Evolutionary conservation across 257 asterid genomes (phyloP).

Genomic region (Solanum tacnaense): DNA sequence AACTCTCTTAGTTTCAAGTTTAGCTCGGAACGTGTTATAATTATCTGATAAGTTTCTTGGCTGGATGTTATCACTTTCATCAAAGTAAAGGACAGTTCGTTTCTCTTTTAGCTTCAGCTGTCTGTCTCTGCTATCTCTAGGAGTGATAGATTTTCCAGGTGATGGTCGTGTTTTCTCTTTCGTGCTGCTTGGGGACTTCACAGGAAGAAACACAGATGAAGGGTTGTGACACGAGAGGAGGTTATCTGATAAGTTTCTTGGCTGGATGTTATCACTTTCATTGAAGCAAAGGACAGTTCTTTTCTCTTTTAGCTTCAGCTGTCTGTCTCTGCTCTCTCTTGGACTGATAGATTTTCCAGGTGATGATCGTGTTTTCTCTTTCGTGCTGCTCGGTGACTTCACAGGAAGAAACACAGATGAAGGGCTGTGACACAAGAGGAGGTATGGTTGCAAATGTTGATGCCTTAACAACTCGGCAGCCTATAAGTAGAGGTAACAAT

Average conservation of each 20-base stretch:
- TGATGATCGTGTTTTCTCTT: slow-evolving; percentile 36
- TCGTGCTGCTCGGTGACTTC: slow-evolving; percentile 54
- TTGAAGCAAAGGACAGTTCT: slow-evolving; percentile 49
- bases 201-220: slow-evolving; percentile 72
- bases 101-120: slow-evolving; percentile 33
- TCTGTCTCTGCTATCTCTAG: slow-evolving; percentile 25
- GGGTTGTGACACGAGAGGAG: slow-evolving; percentile 40
- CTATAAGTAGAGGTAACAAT: slow-evolving; percentile 14
- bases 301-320: slow-evolving; percentile 31
- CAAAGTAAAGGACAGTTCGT: slow-evolving; percentile 47
- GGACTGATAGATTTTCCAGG: slow-evolving; percentile 37
- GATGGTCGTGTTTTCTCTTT: slow-evolving; percentile 42
- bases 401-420: slow-evolving; percentile 81
- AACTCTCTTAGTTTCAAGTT: slow-evolving; percentile 65
- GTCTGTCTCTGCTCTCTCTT: slow-evolving; percentile 26
- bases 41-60: slow-evolving; percentile 18
- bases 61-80: slow-evolving; percentile 34
- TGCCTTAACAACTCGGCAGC: slow-evolving; percentile 86
- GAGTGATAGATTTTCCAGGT: slow-evolving; percentile 32
- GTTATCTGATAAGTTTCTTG: slow-evolving; percentile 15
- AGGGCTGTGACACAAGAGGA: slow-evolving; percentile 64
- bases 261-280: slow-evolving; percentile 26
- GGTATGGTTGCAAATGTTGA: slow-evolving; percentile 83
- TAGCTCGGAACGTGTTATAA: slow-evolving; percentile 19
- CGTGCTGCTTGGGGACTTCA: slow-evolving; percentile 57